Percentiles rank a stretch among this genome's conserved stretches.
These are phyloP conservation scores for Stemphylium lycopersici DNA, from an alignment of 2,329 filamentous ascomycete species.

Conservation along the genomic window DNA sequence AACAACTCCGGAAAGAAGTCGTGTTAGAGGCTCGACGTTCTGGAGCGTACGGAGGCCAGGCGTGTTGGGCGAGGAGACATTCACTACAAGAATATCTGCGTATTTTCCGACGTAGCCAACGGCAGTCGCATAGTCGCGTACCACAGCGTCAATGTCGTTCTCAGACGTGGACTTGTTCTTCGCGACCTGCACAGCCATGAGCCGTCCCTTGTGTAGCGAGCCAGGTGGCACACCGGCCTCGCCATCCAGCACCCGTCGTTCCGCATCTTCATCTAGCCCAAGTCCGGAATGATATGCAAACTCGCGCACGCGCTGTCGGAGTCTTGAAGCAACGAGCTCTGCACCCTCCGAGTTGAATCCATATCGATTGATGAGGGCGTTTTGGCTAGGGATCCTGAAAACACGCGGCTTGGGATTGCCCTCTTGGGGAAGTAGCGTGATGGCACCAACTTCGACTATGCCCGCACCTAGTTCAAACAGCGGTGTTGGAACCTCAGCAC, in stretches of 20 bases:
- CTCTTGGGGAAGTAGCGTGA: conserved; percentile 82
- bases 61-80: conserved; percentile 96
- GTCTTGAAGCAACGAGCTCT: conserved; percentile 78
- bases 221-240: conserved; percentile 79
- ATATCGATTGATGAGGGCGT: conserved; percentile 93
- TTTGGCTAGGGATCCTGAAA: conserved; percentile 81
- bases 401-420: conserved; percentile 89
- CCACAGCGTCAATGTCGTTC: conserved; percentile 80
- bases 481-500: conserved; percentile 84
- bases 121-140: conserved; percentile 83
- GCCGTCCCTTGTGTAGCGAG: conserved; percentile 74
- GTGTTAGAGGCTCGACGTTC: conserved; percentile 79
- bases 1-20: conserved; percentile 82
- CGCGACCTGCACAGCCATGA: conserved; percentile 89
- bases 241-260: conserved; percentile 77
- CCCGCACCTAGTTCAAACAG: conserved; percentile 84
- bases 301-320: conserved; percentile 77
- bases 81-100: conserved; percentile 95
- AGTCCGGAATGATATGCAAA: conserved; percentile 76
- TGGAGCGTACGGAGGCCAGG: conserved; percentile 88
- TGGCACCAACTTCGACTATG: conserved; percentile 90
- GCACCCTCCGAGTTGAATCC: conserved; percentile 92
- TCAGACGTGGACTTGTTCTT: conserved; percentile 96
- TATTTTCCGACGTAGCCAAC: conserved; percentile 83
- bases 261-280: conserved; percentile 65